Conservation (phyloP, 2,329 filamentous ascomycete species). For the Penicillium nordicum region DNA sequence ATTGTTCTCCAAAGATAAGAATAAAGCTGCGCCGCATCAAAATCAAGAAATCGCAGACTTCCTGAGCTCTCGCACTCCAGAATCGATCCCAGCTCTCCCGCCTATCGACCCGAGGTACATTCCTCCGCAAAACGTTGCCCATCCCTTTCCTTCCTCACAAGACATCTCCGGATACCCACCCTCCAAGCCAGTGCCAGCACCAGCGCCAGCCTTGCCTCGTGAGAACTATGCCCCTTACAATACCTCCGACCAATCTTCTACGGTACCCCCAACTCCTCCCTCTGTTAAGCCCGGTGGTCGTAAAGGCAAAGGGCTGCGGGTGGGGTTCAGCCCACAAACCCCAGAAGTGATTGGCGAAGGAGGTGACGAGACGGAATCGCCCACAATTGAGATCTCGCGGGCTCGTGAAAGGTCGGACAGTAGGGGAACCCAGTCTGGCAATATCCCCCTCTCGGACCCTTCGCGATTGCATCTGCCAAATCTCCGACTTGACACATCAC, state of each 20-base stretch:
- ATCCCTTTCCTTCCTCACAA: slow-evolving; percentile 33
- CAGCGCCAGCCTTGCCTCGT: slow-evolving; percentile 16
- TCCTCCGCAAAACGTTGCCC: slow-evolving; percentile 34
- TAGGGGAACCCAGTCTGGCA: slow-evolving; percentile 15
- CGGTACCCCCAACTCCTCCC: background rate
- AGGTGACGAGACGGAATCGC: slow-evolving; percentile 77
- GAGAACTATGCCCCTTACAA: slow-evolving; percentile 22
- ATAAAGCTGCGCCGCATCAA: slow-evolving; percentile 38
- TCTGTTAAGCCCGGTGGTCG: slow-evolving; percentile 32
- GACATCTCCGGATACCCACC: slow-evolving; percentile 21
- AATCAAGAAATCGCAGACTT: slow-evolving; percentile 53
- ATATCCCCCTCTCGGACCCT: slow-evolving; percentile 8
- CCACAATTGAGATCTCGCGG: slow-evolving; percentile 67
- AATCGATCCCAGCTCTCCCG: slow-evolving; percentile 17
- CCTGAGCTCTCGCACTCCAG: slow-evolving; percentile 42
- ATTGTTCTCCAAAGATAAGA: slow-evolving; percentile 46
- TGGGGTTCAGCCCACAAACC: slow-evolving; percentile 68
- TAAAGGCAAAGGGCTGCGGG: slow-evolving; percentile 65
- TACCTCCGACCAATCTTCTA: slow-evolving; percentile 10
- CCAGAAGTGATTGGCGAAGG: slow-evolving; percentile 87
- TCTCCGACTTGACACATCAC: slow-evolving; percentile 35
- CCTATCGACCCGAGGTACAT: slow-evolving; percentile 29
- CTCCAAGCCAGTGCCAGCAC: background rate
- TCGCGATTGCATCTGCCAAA: slow-evolving; percentile 23
- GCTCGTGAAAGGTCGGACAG: slow-evolving; percentile 30